Base-by-base conservation (phyloP, 2,329 filamentous ascomycete genomes). In the Alternaria novae-zelandiae region DNA sequence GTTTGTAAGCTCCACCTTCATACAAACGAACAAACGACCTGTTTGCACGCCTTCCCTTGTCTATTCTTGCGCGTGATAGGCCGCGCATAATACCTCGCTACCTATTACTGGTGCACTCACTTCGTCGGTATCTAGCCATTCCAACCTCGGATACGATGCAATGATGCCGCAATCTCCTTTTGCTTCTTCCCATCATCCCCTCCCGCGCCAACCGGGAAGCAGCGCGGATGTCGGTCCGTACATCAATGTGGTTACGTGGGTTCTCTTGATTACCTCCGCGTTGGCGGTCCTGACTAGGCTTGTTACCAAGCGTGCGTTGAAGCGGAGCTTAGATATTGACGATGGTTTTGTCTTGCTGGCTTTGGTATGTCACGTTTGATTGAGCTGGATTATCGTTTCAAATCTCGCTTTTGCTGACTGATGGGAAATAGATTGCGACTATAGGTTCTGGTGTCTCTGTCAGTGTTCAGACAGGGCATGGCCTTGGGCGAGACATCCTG, bases 171-270 rank as follows among this genome's bases (percentile, higher is more conserved):
- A 57, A 26, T 20, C 54, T 51, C 17, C 12, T 30, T 70, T 72
- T 59, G 49, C 59, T 63, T 70, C 69, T 65, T 67, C 67, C 21
- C 71, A 68, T 51, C 63, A 67, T 50, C 66, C 65, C 30, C 68
- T 77, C 50, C 66, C 68, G 62, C 77, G 77, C 55, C 66, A 72
- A 32, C 74, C 72, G 7, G 75, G 75, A 54, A 77, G 74, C 20
- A 66, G 65, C 26, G 53, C 70, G 46, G 61, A 77, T 55, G 56
- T 78, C 51, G 77, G 77, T n/a, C 77, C 75, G 17, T 79, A 74
- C 51, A 55, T 79, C 51, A 72, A 78, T 56, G 77, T 79, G 50
- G 68, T 79, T 57, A 77, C 74, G 53, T 79, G 77, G 77, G 67
- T 78, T 41, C 61, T 79, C 13, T 63, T 78, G 17, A 76, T 78